phyloP scores from a whole-genome alignment of 768 basidiomycete species.

The Dioszegia hungarica region DNA sequence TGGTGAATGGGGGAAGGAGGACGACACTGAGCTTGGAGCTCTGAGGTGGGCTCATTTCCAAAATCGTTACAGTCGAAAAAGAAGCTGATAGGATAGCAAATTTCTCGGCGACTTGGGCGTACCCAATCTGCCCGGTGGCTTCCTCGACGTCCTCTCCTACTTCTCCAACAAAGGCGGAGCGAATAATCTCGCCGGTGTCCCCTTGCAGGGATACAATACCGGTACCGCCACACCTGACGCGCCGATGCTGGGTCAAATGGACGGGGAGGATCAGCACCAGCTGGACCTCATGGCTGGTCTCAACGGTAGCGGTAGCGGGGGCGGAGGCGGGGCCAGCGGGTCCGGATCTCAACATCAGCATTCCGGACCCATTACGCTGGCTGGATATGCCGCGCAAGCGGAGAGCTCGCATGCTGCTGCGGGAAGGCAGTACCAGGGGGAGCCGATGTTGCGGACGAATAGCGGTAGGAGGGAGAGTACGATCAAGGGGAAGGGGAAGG shows the following conservation, averaged over 20 bases:
- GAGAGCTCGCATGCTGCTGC: not conserved
- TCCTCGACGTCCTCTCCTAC: slow-evolving; percentile 32
- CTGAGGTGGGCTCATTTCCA: slow-evolving; percentile 26
- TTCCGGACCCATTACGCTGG: not conserved
- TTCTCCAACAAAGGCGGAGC: slow-evolving; percentile 10
- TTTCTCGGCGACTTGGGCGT: slow-evolving; percentile 37
- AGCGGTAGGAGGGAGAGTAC: not conserved
- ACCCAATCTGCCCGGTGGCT: slow-evolving; percentile 33
- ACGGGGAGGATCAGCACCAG: not conserved
- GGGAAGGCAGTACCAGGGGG: not conserved
- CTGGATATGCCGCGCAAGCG: not conserved
- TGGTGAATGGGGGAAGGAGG: slow-evolving; percentile 22
- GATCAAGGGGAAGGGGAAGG: slow-evolving; percentile 30
- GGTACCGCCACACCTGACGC: not conserved
- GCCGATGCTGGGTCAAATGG: not conserved
- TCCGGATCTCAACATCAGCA: not conserved
- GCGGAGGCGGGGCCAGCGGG: no score
- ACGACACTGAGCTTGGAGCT: slow-evolving; percentile 35
- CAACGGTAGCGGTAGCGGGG: not conserved
- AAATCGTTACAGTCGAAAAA: not conserved
- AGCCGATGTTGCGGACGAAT: not conserved
- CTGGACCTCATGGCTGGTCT: not conserved
- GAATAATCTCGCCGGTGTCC: slow-evolving; percentile 10
- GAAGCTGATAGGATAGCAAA: slow-evolving; percentile 19
- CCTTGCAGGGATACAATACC: not conserved